Evolutionary conservation across 306 rosid species (phyloP), one percentile per base, ranked within the genome.

Genomic region (Glycine tomentella): DNA sequence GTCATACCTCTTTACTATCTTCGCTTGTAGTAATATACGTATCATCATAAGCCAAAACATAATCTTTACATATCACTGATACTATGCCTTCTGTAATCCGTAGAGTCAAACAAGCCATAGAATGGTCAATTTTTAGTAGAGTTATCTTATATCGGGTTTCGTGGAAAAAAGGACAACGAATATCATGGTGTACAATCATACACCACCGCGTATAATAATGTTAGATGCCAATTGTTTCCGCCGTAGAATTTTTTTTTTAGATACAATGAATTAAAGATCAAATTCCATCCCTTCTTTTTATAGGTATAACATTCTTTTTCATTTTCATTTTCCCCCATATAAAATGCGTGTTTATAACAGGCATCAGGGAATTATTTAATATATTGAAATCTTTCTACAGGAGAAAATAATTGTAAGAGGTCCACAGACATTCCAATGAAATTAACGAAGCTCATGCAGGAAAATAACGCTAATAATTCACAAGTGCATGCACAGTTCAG

Each of bases 1-100:
- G 25, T 14, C 59, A 53, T 57, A 3, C 4, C 13, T 20, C 38
- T 58, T 4, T 20, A 58, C 46, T 13, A 13, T 38, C 48, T 38
- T 36, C 51, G n/a, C 8, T 67, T 44, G 4, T 4, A 15, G 72
- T 42, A 14, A 66, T 25, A 49, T 48, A 48, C 75, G 57, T 17
- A 69, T 69, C 40, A 12, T 25, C 58, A 69, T 20, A 17, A 11
- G 42, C 7, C 4, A 52, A 40, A 78, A 68, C 82, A 68, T 13
- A 50, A 78, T 78, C 82, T 69, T 56, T 68, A 31, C 82, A 78
- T 68, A 78, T 68, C 82, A 78, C 82, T 8, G 75, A 78, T 52
- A 20, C 75, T 17, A 78, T 67, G 75, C 75, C 81, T 50, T 51
- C 14, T 51, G 65, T 65, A 20, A 78, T 40, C 15, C 33, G 15